Evolutionary conservation across 192 early-diverging fungal species (phyloP).

Genomic region (Geranomyces variabilis): DNA sequence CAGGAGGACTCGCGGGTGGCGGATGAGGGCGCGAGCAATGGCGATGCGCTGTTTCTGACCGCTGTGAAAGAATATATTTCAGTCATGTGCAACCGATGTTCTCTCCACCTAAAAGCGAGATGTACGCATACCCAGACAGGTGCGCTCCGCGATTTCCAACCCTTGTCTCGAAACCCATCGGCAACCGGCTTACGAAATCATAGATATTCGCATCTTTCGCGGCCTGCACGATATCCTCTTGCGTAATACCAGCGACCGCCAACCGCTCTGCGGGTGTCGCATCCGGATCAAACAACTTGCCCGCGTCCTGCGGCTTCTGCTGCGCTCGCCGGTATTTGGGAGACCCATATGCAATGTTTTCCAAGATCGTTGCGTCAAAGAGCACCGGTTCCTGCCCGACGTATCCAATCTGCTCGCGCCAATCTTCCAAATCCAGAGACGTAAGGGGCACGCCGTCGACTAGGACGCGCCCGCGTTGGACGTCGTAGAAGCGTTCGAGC

Average conservation of each 20-base stretch:
- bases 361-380: slow-evolving; percentile 69
- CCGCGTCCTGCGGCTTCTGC: not conserved
- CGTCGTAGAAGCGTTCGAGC: slow-evolving; percentile 54
- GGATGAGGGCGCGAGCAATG: slow-evolving; percentile 82
- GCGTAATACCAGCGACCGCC: slow-evolving; percentile 34
- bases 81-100: slow-evolving; percentile 40
- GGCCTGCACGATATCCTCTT: slow-evolving; percentile 57
- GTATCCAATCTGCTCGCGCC: slow-evolving; percentile 76
- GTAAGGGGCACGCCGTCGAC: slow-evolving; percentile 74
- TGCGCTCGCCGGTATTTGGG: not conserved
- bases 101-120: slow-evolving; percentile 57
- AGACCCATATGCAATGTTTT: slow-evolving; percentile 32
- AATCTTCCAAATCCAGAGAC: slow-evolving; percentile 55
- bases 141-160: slow-evolving; percentile 36
- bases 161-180: slow-evolving; percentile 32
- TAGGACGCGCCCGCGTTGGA: slow-evolving; percentile 55
- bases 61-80: slow-evolving; percentile 33
- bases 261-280: not conserved
- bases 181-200: slow-evolving; percentile 64
- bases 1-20: slow-evolving; percentile 48
- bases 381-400: slow-evolving; percentile 85
- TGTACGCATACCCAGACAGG: slow-evolving; percentile 35
- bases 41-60: slow-evolving; percentile 95
- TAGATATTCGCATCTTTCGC: slow-evolving; percentile 7
- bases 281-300: not conserved